These are phyloP conservation scores for Microbotryum violaceum DNA, from an alignment of 1,284 basidiomycete genomes.

Conservation along the genomic window DNA sequence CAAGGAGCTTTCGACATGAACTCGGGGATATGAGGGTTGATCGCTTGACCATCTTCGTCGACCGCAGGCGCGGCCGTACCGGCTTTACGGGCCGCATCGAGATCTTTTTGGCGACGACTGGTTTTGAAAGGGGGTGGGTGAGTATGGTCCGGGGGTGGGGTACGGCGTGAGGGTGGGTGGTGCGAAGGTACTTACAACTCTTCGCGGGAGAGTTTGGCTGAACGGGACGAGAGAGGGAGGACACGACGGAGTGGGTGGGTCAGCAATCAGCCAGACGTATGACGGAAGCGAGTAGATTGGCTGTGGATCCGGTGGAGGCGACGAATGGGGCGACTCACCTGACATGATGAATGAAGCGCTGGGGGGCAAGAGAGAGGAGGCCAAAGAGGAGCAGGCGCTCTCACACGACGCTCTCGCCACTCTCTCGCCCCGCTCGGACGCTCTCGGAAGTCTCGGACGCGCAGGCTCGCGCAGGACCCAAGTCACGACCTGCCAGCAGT, in stretches of 20 bases:
- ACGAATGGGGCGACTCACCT: not conserved
- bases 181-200: slow-evolving; percentile 17
- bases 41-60: slow-evolving; percentile 85
- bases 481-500: no score
- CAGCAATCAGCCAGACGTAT: not conserved
- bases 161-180: not conserved
- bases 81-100: slow-evolving; percentile 86
- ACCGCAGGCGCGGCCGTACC: slow-evolving; percentile 92
- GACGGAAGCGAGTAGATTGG: not conserved
- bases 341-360: slow-evolving; percentile 2
- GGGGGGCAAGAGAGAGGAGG: not conserved
- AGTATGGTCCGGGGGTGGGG: not conserved
- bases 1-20: slow-evolving; percentile 76
- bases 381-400: no score
- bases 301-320: no score
- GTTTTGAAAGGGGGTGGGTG: not conserved
- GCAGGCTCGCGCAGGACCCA: no score
- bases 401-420: no score
- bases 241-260: not conserved
- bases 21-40: slow-evolving; percentile 93
- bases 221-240: not conserved
- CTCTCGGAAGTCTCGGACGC: no score
- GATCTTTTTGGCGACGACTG: slow-evolving; percentile 52
- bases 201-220: slow-evolving; percentile 30
- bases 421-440: no score